Evolutionary conservation across 1,139 yeast genomes (phyloP).

Genomic region (Suhomyces chickasaworum): DNA sequence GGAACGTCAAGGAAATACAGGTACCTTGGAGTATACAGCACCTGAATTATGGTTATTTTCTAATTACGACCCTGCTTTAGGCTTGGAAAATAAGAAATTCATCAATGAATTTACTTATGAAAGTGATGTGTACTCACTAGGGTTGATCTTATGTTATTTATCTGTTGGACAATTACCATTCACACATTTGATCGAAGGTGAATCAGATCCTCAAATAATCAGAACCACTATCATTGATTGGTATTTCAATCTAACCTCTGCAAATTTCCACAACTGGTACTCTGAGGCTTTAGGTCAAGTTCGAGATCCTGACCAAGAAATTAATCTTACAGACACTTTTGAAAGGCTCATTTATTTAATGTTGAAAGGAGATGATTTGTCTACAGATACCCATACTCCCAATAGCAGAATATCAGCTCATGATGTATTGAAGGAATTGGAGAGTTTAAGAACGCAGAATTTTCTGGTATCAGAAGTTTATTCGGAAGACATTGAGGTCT

Average conservation of each 20-base stretch:
- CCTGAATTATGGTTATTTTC: conserved; percentile 65
- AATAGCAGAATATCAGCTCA: conserved; percentile 16
- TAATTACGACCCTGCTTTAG: conserved; percentile 24
- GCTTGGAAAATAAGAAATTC: conserved; percentile 24
- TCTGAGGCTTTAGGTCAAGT: neutral
- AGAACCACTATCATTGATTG: conserved; percentile 33
- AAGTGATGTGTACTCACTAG: conserved; percentile 81
- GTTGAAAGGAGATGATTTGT: conserved; percentile 32
- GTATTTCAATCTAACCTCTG: conserved; percentile 28
- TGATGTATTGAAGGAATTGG: conserved; percentile 26
- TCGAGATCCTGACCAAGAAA: conserved; percentile 2
- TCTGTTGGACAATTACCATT: conserved; percentile 74
- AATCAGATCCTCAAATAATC: conserved; percentile 36
- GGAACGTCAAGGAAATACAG: conserved; percentile 66
- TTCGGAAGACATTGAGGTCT: neutral
- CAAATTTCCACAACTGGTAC: conserved; percentile 33
- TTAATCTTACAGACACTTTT: conserved; percentile 22
- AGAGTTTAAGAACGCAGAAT: conserved; percentile 19
- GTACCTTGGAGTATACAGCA: conserved; percentile 84
- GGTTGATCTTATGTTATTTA: conserved; percentile 74
- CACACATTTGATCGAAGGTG: conserved; percentile 29
- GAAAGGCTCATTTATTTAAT: conserved; percentile 31
- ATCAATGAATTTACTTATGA: conserved; percentile 60
- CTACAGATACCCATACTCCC: conserved; percentile 3
- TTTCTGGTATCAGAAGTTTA: neutral